Evolutionary conservation across 352 stramenopile species (phyloP).

Genomic region (Phytophthora aleatoria): DNA sequence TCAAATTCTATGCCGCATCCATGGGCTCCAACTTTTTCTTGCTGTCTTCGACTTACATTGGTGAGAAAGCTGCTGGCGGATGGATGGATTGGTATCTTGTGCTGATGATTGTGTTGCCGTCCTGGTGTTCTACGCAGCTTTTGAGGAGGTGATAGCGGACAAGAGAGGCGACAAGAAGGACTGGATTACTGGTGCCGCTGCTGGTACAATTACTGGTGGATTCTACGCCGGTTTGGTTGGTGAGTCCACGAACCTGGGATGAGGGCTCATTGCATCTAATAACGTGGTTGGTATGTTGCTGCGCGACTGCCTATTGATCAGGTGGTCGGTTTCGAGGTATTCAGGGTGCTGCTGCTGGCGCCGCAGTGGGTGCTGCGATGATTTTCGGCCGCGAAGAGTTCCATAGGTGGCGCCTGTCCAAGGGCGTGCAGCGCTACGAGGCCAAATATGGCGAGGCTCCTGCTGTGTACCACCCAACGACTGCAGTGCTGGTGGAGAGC

Average conservation of each 20-base stretch:
- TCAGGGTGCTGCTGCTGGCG: slow-evolving; percentile 68
- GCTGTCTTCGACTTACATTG: slow-evolving; percentile 84
- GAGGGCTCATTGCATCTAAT: background rate
- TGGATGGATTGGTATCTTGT: background rate
- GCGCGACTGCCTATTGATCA: slow-evolving; percentile 23
- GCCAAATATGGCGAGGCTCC: slow-evolving; percentile 75
- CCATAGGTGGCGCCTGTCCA: slow-evolving; percentile 74
- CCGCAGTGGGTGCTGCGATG: slow-evolving; percentile 60
- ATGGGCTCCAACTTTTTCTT: slow-evolving; percentile 89
- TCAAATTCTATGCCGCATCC: slow-evolving; percentile 81
- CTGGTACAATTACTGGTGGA: slow-evolving; percentile 68
- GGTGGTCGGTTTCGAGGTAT: slow-evolving; percentile 69
- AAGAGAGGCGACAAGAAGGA: slow-evolving; percentile 66
- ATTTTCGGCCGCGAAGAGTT: slow-evolving; percentile 76
- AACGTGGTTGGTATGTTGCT: background rate
- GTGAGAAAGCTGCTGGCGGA: slow-evolving; percentile 29
- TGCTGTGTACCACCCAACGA: slow-evolving; percentile 68
- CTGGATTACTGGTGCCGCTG: slow-evolving; percentile 54
- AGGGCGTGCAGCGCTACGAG: slow-evolving; percentile 79
- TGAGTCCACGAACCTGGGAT: slow-evolving; percentile 27
- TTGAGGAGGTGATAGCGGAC: slow-evolving; percentile 79
- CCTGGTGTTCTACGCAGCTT: slow-evolving; percentile 38
- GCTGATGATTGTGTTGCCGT: background rate
- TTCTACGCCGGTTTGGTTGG: slow-evolving; percentile 75
- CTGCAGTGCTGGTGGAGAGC: slow-evolving; percentile 61